Evolutionary conservation across 352 stramenopile genomes (phyloP), one percentile per base, ranked within the genome.

Genomic region (Phytophthora cryptogea): DNA sequence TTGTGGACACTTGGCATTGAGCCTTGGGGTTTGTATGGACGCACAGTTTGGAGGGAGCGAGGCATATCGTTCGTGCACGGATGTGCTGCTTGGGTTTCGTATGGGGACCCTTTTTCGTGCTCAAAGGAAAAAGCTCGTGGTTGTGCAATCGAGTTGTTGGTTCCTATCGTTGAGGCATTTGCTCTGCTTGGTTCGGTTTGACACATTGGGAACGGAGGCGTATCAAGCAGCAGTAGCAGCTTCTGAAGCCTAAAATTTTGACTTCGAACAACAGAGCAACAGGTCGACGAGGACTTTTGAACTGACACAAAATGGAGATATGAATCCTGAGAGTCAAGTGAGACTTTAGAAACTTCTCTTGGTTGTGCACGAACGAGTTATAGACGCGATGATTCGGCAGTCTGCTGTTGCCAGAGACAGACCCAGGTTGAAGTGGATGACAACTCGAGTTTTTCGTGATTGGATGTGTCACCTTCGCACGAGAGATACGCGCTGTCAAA

Each of bases 1-100:
- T 57, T 66, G 58, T 53, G 58, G 58, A 66, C 58, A 66, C 58
- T 66, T 66, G 51, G 13, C 59, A 66, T 50, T 61, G 48, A 26
- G 39, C 13, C n/a, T n/a, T 41, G 36, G 5, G 0, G 1, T 5
- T 41, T 41, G 36, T 41, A 41, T 41, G 36, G 40, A 43, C 56
- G 57, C 49, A 63, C 46, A 51, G 55, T 63, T 57, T 57, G 14
- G 50, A 43, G 53, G 59, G 52, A 67, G 8, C 52, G 10, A 57
- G 59, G 59, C 53, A 68, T 45, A 58, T 68, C 59, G 7, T 50
- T 20, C 26, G 33, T 11, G 59, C 59, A 66, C 50, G 14, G 8
- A 0, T 31, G 17, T 27, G 31, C n/a, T 35, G 28, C 40, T 42
- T 41, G 13, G 26, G 20, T 60, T 11, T 39, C 42, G 16, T 16